Base-by-base conservation (phyloP, 2,329 filamentous ascomycete species). In the Phialophora tarda region DNA sequence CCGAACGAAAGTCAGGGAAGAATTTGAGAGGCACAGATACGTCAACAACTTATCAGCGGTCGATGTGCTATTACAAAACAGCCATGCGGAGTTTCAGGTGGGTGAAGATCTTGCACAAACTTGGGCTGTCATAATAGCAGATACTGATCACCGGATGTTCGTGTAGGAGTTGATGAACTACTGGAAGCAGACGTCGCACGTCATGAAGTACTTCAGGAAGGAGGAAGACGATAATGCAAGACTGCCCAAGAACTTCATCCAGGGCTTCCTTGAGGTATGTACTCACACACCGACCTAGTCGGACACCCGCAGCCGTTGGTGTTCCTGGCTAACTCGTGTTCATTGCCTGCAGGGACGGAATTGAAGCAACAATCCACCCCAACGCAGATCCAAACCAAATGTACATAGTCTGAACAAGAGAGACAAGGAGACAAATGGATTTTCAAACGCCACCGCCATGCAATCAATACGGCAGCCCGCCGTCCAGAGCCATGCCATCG, bases 141-240 rank as follows among this genome's bases (percentile, higher is more conserved):
- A 66, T 48, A 38, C 60, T 68, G 38, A 59, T 50, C 41, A 21
- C 14, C 53, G 47, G 24, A 26, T 51, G 11, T 38, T 30, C n/a
- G 8, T 50, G 64, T 74, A 97, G 93, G 95, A 99, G 85, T 99
- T 91, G 62, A 88, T 99, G 85, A 99, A 99, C 83, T 99, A 91
- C 85, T 99, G 95, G 95, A 97, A 97, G 82, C 95, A 99, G 82
- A 85, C 93, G 69, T 91, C 91, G 71, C 95, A 99, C 79, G 86
- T 99, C 73, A 92, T 99, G 86, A 93, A 95, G 75, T 99, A 97
- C 82, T 99, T 98, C 86, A 89, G 93, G 77, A 86, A 89, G 74
- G 93, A 98, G 80, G 92, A 88, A 84, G 92, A 88, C 79, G 90
- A 84, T 78, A 92, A 84, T 72, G 84, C 87, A 74, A 88, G 87